Base-by-base conservation (phyloP, 2,329 filamentous ascomycete genomes). In the Neopestalotiopsis sp. region DNA sequence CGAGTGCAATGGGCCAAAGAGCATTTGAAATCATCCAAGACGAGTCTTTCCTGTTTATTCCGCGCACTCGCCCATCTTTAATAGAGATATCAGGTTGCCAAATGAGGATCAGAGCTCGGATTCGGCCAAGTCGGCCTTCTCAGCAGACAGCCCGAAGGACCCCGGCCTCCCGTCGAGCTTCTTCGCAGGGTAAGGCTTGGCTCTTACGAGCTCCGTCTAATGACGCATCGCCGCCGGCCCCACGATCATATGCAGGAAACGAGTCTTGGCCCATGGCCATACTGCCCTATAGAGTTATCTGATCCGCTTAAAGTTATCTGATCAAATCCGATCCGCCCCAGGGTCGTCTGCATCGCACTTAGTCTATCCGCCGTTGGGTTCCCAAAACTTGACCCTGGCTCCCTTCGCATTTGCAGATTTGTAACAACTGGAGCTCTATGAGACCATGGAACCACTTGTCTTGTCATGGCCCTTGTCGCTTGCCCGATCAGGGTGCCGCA, bases 251-350 rank as follows among this genome's bases (percentile, higher is more conserved):
- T 49, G 61, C 61, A 53, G 38, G 61, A 49, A 64, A 49, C 61
- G 34, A 17, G 61, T 45, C 61, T 64, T 64, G 61, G 61, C 61
- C 20, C 40, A 53, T 28, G 61, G 61, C 61, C 61, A 20, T 64
- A 45, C 42, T 66, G 34, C 64, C 64, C 64, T 38, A 42, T 66
- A 49, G 28, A 38, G 53, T 56, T 66, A 66, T 66, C 64, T 57
- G 64, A 58, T 67, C 65, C 65, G 53, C 38, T 67, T 67, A 40
- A 67, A 61, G 65, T 67, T 67, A 67, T 67, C 65, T 49, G 65
- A 67, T 67, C 65, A 45, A 38, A 57, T 32, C 40, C 24, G 28
- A 57, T 66, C 30, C 34, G 30, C 42, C 34, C 64, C 53, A 24
- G 13, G 30, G 53, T 14, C 24, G 6, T 24, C 53, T 45, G 42